A percentile compares a stretch with the other conserved stretches of the same genome.
Conservation (phyloP, 2,329 filamentous ascomycete species). For the Orbilia brochopaga region DNA sequence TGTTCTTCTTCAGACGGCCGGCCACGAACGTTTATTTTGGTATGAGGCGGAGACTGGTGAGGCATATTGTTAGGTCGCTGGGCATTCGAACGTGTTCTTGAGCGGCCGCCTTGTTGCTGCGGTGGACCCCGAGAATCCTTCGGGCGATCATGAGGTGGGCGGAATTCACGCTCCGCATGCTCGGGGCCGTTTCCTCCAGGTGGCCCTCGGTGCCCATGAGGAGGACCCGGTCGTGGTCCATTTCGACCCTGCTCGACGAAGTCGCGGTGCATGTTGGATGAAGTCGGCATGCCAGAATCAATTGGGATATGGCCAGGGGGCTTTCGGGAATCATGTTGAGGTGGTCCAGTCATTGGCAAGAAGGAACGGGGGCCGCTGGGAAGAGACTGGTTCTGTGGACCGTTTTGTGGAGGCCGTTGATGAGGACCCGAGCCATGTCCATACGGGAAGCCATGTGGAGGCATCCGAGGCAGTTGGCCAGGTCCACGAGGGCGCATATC, state of each 20-base stretch:
- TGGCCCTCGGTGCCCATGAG: constrained; percentile 28
- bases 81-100: constrained; percentile 34
- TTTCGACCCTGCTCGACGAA: constrained; percentile 35
- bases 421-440: constrained; percentile 26
- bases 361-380: constrained; percentile 37
- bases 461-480: constrained; percentile 29
- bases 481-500: constrained; percentile 39
- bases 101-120: constrained; percentile 26
- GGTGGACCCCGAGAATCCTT: constrained; percentile 25
- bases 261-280: constrained; percentile 43
- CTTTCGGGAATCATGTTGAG: constrained; percentile 28
- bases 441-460: constrained; percentile 19
- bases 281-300: constrained; percentile 25
- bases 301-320: constrained; percentile 40
- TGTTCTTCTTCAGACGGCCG: constrained; percentile 44
- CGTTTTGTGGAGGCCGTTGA: constrained; percentile 25
- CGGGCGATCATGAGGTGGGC: constrained; percentile 36
- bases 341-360: constrained; percentile 29
- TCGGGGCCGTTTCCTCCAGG: constrained; percentile 27
- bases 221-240: constrained; percentile 31
- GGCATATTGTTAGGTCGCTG: constrained; percentile 33
- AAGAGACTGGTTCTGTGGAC: constrained; percentile 18
- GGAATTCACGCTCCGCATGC: constrained; percentile 20
- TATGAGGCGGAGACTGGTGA: constrained; percentile 29
- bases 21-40: constrained; percentile 23